Percentiles rank a stretch among this genome's conserved stretches.
These are phyloP conservation scores for Globisporangium cystogenes DNA, from an alignment of 352 stramenopile species.

Conservation along the genomic window DNA sequence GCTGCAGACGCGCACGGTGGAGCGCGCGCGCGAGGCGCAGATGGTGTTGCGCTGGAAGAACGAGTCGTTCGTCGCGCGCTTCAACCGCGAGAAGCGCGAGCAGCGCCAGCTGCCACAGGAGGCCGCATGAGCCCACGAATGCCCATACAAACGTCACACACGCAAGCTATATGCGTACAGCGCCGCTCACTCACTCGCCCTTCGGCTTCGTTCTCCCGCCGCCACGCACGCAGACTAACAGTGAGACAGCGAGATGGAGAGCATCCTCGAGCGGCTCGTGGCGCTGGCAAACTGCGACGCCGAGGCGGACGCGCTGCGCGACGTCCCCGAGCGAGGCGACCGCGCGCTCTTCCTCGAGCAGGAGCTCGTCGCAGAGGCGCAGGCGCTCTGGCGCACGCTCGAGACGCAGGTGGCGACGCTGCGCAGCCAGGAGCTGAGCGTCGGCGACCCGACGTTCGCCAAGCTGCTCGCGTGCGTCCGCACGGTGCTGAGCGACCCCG, in stretches of 20 bases:
- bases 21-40: slow-evolving; percentile 40
- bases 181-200: too few relatives aligned
- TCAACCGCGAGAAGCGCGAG: slow-evolving; percentile 77
- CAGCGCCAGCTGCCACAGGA: slow-evolving; percentile 20
- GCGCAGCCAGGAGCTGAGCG: slow-evolving; percentile 22
- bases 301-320: background rate
- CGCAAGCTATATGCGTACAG: too few relatives aligned
- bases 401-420: slow-evolving; percentile 37
- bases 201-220: too few relatives aligned
- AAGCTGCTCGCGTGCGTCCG: slow-evolving; percentile 35
- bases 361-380: slow-evolving; percentile 28
- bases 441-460: slow-evolving; percentile 31
- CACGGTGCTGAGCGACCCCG: slow-evolving; percentile 22
- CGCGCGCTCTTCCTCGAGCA: background rate
- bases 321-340: background rate
- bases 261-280: slow-evolving; percentile 35
- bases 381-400: slow-evolving; percentile 49
- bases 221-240: too few relatives aligned
- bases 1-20: slow-evolving; percentile 41
- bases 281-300: slow-evolving; percentile 27
- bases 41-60: slow-evolving; percentile 61
- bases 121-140: background rate
- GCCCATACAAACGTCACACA: too few relatives aligned
- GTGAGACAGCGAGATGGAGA: too few relatives aligned
- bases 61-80: slow-evolving; percentile 73